Base-by-base conservation (phyloP, 192 early-diverging fungal genomes). In the Coemansia asiatica region DNA sequence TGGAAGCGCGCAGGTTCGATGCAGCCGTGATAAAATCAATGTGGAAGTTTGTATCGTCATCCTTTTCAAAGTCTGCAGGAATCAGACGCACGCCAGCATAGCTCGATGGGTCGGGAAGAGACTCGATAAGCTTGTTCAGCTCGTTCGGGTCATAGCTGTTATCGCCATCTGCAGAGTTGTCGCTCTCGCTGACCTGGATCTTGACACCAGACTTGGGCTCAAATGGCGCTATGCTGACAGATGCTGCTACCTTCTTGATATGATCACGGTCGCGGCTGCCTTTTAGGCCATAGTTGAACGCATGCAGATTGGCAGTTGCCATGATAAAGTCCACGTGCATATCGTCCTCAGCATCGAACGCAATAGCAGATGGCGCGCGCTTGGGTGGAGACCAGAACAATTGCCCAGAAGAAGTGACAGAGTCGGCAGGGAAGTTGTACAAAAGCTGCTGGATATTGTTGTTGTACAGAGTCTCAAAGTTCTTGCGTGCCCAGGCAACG, bases 11-110 rank as follows among this genome's bases (percentile, higher is more conserved):
- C 77, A 98, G 74, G 84, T 99, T 99, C 36, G 97, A 98, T 18
- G 94, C 88, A 1, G 97, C 96, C 2, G 97, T 94, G 71, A 99
- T 92, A 81, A 98, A 99, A 75, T 99, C 97, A 66, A 99, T 97
- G 74, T 99, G 97, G 88, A 95, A 96, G 85, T 99, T 99, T 75
- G 88, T 90, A 67, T 99, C 97, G 73, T 99, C 97, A 74, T 99
- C 97, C 87, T 99, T 99, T 75, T 99, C 97, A 77, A 99, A 99
- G 61, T 98, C 96, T 13, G 88, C 90, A 22, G 96, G 94, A 38
- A 79, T 85, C 56, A 99, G 85, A 56, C 94, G 90, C 74, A 92
- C 87, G 38, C 92, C 91, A 21, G 91, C 91, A 64, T 96, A 75
- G 29, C 83, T 84, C n/a, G 91, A 85, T 5, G 93, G 90, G 18